These are phyloP conservation scores for Acer negundo DNA, from an alignment of 345 rosid species.

Conservation along the genomic window DNA sequence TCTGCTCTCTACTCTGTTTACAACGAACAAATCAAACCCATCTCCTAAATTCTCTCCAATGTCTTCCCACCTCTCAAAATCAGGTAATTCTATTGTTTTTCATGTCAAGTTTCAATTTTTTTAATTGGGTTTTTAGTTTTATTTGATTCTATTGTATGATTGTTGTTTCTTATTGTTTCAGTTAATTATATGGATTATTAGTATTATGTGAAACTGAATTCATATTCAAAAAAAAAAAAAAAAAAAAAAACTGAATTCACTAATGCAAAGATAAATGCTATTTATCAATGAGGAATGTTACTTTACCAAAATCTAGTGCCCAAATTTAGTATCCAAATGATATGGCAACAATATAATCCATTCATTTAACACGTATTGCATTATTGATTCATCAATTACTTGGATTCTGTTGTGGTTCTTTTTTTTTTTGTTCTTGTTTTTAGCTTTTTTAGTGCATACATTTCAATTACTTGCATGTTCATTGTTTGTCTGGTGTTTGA, in stretches of 20 bases:
- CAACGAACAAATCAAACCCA: constrained; percentile 13
- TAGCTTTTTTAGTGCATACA: too few relatives aligned
- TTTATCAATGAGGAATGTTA: too few relatives aligned
- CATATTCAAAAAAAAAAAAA: too few relatives aligned
- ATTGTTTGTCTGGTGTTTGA: background rate
- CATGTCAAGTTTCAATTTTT: background rate
- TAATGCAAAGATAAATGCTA: background rate
- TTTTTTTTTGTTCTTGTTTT: too few relatives aligned
- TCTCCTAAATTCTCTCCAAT: constrained; percentile 31
- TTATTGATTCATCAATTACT: background rate
- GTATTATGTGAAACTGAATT: background rate
- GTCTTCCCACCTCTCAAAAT: constrained; percentile 36
- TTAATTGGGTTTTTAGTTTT: background rate
- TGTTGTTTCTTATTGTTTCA: background rate
- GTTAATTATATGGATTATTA: constrained; percentile 1
- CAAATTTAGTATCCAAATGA: too few relatives aligned
- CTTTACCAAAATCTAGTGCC: too few relatives aligned
- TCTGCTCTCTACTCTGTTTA: constrained; percentile 17
- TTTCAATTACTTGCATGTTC: too few relatives aligned
- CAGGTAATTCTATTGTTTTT: constrained; percentile 35
- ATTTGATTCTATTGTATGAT: background rate
- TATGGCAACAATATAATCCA: too few relatives aligned
- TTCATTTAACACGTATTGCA: too few relatives aligned
- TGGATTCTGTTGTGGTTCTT: too few relatives aligned
- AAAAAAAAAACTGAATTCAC: too few relatives aligned